Evolutionary conservation across 2,329 filamentous ascomycete genomes (phyloP), one percentile per base, ranked within the genome.

Genomic region (Onygenales sp.): DNA sequence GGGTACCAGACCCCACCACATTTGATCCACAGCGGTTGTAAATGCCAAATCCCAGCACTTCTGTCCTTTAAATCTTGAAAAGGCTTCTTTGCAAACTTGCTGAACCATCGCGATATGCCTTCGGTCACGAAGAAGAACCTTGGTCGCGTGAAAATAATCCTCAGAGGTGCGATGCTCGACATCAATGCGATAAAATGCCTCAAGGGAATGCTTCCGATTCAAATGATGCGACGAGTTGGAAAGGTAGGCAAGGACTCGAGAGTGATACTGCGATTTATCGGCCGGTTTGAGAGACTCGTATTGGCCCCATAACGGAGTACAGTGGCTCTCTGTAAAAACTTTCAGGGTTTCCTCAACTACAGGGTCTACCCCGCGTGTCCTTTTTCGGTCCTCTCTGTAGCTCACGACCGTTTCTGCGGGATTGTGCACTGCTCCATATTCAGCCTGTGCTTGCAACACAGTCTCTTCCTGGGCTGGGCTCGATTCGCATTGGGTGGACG

Each of bases 141-240:
- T 65, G 21, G 76, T 69, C 31, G 73, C 68, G 42, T 67, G 62
- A 50, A 68, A 61, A 60, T 79, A 82, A 51, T 76, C 71, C 4
- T 66, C 64, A 6, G 65, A 58, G 2, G 65, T 68, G 31, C 75
- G 72, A 39, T 68, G 52, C 7, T 66, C 52, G 1, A 55, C 27
- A 3, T 68, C 61, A 31, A 79, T 69, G 3, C 58, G 54, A 33
- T 73, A 61, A 59, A 81, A 81, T 7, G 81, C 55, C n/a, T 67
- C 56, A 48, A 73, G 66, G 14, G 70, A 66, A 46, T 75, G 71
- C 53, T 69, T 67, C 11, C 70, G 64, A 60, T 79, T 70, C 27
- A 68, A 48, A 2, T 61, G 37, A 10, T 64, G 57, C 42, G 59
- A 54, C 9, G 76, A 77, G n/a, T 56, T 59, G 6, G 69, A 67